phyloP scores from a whole-genome alignment of 2,329 filamentous ascomycete genomes.

The Ophiostoma ips region DNA sequence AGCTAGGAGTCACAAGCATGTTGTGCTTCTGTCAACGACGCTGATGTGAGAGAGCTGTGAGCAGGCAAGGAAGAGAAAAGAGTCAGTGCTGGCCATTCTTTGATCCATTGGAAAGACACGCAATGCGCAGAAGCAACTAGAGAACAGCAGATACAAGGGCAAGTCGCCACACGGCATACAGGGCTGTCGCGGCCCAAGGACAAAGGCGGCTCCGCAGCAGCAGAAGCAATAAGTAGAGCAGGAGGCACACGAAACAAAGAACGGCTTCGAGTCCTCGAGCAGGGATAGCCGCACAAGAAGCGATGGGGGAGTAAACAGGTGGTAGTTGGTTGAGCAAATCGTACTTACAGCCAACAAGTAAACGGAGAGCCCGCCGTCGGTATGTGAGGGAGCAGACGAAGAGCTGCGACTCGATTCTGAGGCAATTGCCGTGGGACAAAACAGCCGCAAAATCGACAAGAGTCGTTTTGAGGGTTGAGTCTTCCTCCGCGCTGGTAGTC shows the following conservation, averaged over 20 bases:
- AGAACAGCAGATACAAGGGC: no score
- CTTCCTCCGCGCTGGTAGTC: no score
- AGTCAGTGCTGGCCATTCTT: background rate
- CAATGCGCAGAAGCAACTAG: no score
- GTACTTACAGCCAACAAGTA: background rate
- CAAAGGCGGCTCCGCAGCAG: no score
- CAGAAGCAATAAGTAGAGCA: no score
- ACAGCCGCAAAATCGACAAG: no score
- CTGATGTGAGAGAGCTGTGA: constrained; percentile 5
- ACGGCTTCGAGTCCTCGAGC: background rate
- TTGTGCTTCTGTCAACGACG: constrained; percentile 19
- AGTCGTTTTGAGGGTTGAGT: no score
- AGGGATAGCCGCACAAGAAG: background rate
- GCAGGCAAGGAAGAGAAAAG: background rate
- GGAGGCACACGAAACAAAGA: background rate
- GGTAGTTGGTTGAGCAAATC: background rate
- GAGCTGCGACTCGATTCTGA: no score
- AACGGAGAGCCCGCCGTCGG: background rate
- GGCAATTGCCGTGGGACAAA: no score
- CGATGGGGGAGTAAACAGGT: background rate
- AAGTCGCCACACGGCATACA: no score
- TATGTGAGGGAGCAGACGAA: background rate
- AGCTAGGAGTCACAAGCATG: constrained; percentile 41
- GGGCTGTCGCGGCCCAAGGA: no score
- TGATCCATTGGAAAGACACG: background rate